Percentiles rank a stretch among this genome's conserved stretches.
phyloP scores from a whole-genome alignment of 768 basidiomycete genomes.

The Lentinula guzmanii region DNA sequence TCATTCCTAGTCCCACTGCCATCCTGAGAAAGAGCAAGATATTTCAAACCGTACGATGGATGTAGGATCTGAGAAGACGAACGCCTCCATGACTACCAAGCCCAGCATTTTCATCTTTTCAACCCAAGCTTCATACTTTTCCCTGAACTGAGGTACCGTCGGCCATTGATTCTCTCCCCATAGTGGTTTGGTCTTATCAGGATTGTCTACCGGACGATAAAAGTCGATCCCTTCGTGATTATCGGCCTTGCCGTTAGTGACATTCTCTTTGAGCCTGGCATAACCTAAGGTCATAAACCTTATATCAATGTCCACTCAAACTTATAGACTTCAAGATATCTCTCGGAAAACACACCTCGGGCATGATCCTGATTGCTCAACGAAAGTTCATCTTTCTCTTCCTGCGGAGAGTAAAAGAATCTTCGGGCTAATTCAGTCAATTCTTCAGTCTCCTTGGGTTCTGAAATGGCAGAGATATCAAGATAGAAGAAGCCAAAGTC shows the following conservation, averaged over 20 bases:
- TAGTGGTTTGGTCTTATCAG: conserved; percentile 64
- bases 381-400: conserved; percentile 74
- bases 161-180: conserved; percentile 94
- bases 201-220: conserved; percentile 65
- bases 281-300: conserved; percentile 55
- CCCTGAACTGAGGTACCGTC: conserved; percentile 44
- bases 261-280: conserved; percentile 73
- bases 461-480: conserved; percentile 55
- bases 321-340: not conserved
- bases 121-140: conserved; percentile 69
- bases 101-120: conserved; percentile 85
- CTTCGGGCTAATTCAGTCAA: conserved; percentile 57
- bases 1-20: conserved; percentile 76
- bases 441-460: conserved; percentile 55
- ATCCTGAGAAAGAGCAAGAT: conserved; percentile 42
- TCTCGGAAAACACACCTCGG: conserved; percentile 46
- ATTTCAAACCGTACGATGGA: not conserved
- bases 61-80: conserved; percentile 19
- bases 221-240: conserved; percentile 84
- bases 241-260: conserved; percentile 80
- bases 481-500: conserved; percentile 90
- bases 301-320: not conserved
- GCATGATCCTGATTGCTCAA: conserved; percentile 66
- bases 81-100: conserved; percentile 82
- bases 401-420: conserved; percentile 70